A percentile compares a stretch with the other conserved stretches of the same genome.
phyloP scores from a whole-genome alignment of 805 yeast species.

The Ogataea paraovalis region DNA sequence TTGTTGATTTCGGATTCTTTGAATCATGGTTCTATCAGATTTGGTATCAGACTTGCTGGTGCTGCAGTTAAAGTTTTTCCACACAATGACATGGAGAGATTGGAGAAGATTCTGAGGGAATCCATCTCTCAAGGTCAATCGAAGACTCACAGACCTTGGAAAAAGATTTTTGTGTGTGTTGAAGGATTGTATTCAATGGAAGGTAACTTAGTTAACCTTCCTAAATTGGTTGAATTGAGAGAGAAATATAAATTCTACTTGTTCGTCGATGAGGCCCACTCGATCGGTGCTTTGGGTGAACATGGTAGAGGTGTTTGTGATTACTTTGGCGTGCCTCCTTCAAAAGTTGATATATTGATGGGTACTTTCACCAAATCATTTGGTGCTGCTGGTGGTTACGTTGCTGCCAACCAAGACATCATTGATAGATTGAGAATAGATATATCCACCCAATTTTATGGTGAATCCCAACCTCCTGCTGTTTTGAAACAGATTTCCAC shows the following conservation, averaged over 20 bases:
- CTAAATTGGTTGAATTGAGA: conserved; percentile 65
- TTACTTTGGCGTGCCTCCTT: conserved; percentile 76
- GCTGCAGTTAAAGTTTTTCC: conserved; percentile 89
- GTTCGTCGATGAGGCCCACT: conserved; percentile 96
- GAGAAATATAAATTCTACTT: conserved; percentile 84
- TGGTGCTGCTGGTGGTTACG: conserved; percentile 98
- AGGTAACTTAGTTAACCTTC: conserved; percentile 84
- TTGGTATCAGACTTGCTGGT: conserved; percentile 90
- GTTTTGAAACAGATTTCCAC: conserved; percentile 84
- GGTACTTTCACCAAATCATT: conserved; percentile 97
- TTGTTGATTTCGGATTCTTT: conserved; percentile 90
- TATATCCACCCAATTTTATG: conserved; percentile 67
- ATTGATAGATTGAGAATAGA: conserved; percentile 73
- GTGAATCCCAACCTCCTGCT: conserved; percentile 89
- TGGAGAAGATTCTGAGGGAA: conserved; percentile 75
- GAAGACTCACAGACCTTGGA: conserved; percentile 94
- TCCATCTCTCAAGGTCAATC: conserved; percentile 94
- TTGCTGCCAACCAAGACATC: conserved; percentile 68
- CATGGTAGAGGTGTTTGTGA: conserved; percentile 94
- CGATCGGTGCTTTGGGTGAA: conserved; percentile 98
- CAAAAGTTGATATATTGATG: conserved; percentile 82
- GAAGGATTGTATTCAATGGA: conserved; percentile 94
- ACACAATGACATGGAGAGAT: conserved; percentile 81
- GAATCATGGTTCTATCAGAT: conserved; percentile 93
- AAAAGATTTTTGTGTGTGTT: conserved; percentile 75